Evolutionary conservation across 129 eudicot genomes (phyloP).

Genomic region (Saposhnikovia divaricata): DNA sequence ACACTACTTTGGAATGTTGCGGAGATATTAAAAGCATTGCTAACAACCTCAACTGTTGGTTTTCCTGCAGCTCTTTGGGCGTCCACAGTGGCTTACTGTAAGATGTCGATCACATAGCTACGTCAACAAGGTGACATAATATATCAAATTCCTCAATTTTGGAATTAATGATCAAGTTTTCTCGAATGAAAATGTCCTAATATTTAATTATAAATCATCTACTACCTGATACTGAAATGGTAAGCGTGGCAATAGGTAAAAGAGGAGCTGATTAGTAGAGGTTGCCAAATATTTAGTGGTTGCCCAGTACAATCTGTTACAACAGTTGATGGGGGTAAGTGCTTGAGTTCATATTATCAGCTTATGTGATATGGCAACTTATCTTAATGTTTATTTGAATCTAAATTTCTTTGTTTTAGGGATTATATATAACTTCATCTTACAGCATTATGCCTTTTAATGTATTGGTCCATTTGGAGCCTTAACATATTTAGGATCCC

Average conservation of each 20-base stretch:
- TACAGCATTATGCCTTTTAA: not conserved
- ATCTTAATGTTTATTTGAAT: not conserved
- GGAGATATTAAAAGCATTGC: not conserved
- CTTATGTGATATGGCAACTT: not conserved
- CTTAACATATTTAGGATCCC: not conserved
- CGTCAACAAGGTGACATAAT: constrained; percentile 48
- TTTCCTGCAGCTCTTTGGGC: constrained; percentile 63
- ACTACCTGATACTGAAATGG: not conserved
- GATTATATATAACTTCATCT: too few species aligned
- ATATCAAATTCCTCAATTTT: not conserved
- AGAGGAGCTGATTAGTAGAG: constrained; percentile 49
- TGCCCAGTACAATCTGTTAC: constrained; percentile 45
- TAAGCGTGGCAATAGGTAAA: constrained; percentile 33
- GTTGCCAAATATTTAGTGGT: constrained; percentile 54
- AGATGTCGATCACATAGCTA: constrained; percentile 76
- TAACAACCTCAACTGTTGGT: not conserved
- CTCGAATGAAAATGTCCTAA: not conserved
- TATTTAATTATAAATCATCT: not conserved
- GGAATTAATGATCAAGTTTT: not conserved
- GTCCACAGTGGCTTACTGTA: constrained; percentile 97
- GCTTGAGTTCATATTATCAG: not conserved
- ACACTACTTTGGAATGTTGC: not conserved
- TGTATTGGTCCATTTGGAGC: not conserved
- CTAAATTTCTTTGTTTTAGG: not conserved
- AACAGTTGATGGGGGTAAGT: constrained; percentile 45